phyloP scores from a whole-genome alignment of 164 flowering plant genomes.

The Vitis rupestris region DNA sequence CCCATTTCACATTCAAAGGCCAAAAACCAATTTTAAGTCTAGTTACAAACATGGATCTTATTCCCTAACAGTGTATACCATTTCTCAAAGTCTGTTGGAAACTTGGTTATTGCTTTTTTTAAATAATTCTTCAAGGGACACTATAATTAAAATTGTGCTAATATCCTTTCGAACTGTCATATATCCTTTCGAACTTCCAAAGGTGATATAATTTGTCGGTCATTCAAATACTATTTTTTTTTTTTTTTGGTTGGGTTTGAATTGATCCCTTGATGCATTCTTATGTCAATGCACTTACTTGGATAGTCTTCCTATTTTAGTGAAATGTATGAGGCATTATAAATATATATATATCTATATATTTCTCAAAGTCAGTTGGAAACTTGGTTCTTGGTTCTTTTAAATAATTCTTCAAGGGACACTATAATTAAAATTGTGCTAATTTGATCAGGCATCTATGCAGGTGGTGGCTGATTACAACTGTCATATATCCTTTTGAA shows the following conservation, averaged over 20 bases:
- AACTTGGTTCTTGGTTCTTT: too few species aligned
- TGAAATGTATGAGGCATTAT: too few species aligned
- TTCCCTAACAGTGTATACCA: too few species aligned
- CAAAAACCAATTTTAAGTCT: too few species aligned
- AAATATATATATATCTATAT: not conserved
- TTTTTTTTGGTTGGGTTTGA: too few species aligned
- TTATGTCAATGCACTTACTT: slow-evolving; percentile 4
- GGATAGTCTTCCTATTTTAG: not conserved
- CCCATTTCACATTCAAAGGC: too few species aligned
- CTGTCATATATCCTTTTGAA: slow-evolving; percentile 7
- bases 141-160: not conserved
- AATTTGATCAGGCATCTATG: slow-evolving; percentile 9
- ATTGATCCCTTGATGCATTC: too few species aligned
- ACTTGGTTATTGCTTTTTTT: not conserved
- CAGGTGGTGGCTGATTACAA: slow-evolving; percentile 9
- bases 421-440: too few species aligned
- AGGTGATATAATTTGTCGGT: not conserved
- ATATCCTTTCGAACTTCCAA: slow-evolving; percentile 3
- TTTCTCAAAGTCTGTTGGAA: too few species aligned
- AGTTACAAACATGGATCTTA: too few species aligned
- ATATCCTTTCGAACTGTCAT: not conserved
- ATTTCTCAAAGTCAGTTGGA: too few species aligned
- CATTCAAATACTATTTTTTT: not conserved
- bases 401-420: too few species aligned
- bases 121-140: slow-evolving; percentile 1